phyloP scores from a whole-genome alignment of 192 early-diverging fungal species.

The Gigaspora rosea region DNA sequence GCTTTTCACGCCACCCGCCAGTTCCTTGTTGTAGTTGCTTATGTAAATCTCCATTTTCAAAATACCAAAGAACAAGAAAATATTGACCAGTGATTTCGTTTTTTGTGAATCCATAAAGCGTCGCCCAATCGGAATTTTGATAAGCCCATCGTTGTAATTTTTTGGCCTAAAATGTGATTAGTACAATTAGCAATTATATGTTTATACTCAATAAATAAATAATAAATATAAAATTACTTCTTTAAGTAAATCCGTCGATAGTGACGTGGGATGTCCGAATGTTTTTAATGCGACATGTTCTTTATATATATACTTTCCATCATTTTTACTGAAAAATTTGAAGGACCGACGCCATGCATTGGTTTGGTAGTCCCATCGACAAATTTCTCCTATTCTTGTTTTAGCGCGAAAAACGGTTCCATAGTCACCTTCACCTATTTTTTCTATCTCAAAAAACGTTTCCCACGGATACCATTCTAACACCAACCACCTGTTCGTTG shows the following conservation, averaged over 20 bases:
- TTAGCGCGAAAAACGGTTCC: conserved; percentile 23
- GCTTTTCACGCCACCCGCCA: not conserved
- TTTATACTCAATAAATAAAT: not conserved
- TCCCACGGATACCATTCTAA: conserved; percentile 16
- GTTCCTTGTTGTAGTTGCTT: not conserved
- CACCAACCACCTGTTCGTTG: not conserved
- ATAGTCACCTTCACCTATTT: conserved; percentile 22
- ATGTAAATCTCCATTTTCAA: not conserved
- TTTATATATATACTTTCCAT: not conserved
- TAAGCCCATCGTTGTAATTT: conserved; percentile 14
- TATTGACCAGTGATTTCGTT: conserved; percentile 27
- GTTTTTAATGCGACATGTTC: conserved; percentile 27
- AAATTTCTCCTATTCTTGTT: not conserved
- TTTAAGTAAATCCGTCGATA: conserved; percentile 7
- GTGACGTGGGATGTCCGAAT: conserved; percentile 12
- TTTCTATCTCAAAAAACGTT: conserved; percentile 7
- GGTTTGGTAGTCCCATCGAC: not conserved
- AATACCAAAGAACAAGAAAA: conserved; percentile 1
- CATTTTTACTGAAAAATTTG: too few species aligned
- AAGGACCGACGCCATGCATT: conserved; percentile 15
- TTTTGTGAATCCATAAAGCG: conserved; percentile 15
- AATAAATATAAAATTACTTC: conserved; percentile 19
- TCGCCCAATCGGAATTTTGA: not conserved
- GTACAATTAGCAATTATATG: not conserved
- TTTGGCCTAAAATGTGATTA: conserved; percentile 17